These are phyloP conservation scores for Saccharum spontaneum DNA, from an alignment of 176 grass and related monocot genomes.

Conservation along the genomic window DNA sequence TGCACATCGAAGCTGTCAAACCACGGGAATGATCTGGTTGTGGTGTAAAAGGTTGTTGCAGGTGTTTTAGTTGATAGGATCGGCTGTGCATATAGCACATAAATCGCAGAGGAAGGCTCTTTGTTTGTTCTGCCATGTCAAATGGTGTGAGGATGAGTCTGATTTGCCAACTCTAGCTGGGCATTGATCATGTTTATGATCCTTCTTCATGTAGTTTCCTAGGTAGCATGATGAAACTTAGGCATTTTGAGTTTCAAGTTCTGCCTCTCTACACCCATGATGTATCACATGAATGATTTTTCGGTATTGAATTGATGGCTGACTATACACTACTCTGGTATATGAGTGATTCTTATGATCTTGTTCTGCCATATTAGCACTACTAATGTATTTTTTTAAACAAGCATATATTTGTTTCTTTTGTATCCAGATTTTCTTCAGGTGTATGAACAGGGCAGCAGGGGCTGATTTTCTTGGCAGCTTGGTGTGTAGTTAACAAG, in stretches of 20 bases:
- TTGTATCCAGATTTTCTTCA: neutral
- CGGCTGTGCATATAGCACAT: constrained; percentile 20
- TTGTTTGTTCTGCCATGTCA: constrained; percentile 7
- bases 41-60: neutral
- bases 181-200: neutral
- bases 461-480: neutral
- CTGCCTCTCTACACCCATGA: neutral
- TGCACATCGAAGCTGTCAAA: constrained; percentile 5
- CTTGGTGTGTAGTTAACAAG: neutral
- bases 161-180: neutral
- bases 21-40: constrained; percentile 4
- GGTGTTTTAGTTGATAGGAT: constrained; percentile 2
- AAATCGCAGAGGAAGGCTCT: neutral
- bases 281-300: constrained; percentile 3
- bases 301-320: neutral
- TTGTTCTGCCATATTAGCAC: neutral
- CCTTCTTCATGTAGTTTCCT: constrained; percentile 25
- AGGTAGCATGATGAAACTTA: constrained; percentile 2
- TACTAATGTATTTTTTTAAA: neutral
- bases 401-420: neutral
- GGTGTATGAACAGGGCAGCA: neutral
- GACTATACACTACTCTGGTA: neutral
- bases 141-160: neutral
- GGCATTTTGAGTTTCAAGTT: neutral
- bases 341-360: neutral